Percentiles rank a stretch among this genome's conserved stretches.
Evolutionary conservation across 73 alveolate species (phyloP).

Genomic region (Paramecium sonneborni): DNA sequence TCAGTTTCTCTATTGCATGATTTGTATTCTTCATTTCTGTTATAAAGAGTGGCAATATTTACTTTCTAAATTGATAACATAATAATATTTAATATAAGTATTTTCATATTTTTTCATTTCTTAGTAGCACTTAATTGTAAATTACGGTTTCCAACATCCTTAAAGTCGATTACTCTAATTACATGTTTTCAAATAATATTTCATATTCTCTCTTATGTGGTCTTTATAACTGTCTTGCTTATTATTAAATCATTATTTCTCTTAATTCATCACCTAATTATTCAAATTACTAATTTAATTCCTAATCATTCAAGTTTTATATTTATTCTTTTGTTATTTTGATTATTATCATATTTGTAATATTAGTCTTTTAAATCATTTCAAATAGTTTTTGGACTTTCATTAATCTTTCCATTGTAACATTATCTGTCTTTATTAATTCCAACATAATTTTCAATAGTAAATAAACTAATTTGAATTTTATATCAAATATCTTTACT

Average conservation of each 20-base stretch:
- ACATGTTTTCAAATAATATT: background rate
- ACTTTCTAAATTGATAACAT: conserved; percentile 35
- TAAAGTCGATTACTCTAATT: background rate
- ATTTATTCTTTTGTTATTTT: background rate
- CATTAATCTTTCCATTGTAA: background rate
- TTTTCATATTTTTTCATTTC: background rate
- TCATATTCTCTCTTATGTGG: conserved; percentile 7
- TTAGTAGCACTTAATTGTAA: background rate
- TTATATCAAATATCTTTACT: background rate
- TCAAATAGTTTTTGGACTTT: background rate
- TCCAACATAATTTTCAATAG: background rate
- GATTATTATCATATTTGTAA: background rate
- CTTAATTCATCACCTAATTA: background rate
- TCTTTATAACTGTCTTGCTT: background rate
- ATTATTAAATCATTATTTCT: background rate
- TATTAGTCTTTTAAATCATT: background rate
- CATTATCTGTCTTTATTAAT: background rate
- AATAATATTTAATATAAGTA: background rate
- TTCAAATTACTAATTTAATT: background rate
- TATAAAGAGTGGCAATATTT: conserved; percentile 24
- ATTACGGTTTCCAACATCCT: background rate
- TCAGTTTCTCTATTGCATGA: conserved; percentile 22
- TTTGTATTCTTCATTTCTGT: conserved; percentile 32
- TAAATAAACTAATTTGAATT: background rate
- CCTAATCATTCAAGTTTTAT: background rate